phyloP scores from a whole-genome alignment of 2,329 filamentous ascomycete species.

The Cyphellophora attinorum region DNA sequence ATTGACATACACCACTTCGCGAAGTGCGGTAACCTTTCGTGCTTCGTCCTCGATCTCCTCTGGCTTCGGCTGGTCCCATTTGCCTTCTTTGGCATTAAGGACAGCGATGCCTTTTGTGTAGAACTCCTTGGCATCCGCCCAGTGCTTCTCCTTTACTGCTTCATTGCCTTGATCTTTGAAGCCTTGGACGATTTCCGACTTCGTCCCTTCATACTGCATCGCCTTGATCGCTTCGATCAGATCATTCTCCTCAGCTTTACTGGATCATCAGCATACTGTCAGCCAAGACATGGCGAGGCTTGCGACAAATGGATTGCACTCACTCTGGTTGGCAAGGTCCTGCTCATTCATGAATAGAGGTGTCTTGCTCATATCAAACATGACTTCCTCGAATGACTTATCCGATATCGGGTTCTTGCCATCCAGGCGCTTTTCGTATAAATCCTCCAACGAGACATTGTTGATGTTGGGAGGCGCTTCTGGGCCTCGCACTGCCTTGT shows the following conservation, averaged over 20 bases:
- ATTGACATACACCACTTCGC: constrained; percentile 76
- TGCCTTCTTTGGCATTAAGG: constrained; percentile 41
- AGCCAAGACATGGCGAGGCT: background rate
- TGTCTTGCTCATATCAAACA: constrained; percentile 56
- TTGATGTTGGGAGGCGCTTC: constrained; percentile 6
- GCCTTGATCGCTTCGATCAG: constrained; percentile 81
- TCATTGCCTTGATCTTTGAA: constrained; percentile 94
- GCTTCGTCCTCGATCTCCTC: constrained; percentile 49
- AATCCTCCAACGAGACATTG: constrained; percentile 13
- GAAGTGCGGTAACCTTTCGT: constrained; percentile 51
- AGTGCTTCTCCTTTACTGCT: constrained; percentile 62
- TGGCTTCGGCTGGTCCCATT: constrained; percentile 40
- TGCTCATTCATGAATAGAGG: constrained; percentile 96
- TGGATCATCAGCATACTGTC: constrained; percentile 8
- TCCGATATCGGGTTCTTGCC: constrained; percentile 18
- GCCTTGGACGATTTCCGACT: constrained; percentile 68
- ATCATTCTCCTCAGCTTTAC: constrained; percentile 58
- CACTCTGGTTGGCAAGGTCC: constrained; percentile 40
- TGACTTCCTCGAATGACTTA: constrained; percentile 42
- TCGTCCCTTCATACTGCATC: constrained; percentile 84
- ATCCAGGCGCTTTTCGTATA: constrained; percentile 15
- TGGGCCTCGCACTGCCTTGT: constrained; percentile 19
- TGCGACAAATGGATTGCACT: too few relatives aligned
- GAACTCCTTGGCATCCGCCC: constrained; percentile 79
- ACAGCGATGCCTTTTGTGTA: constrained; percentile 79